These are phyloP conservation scores for Lyophyllum shimeji DNA, from an alignment of 768 basidiomycete genomes.

Conservation along the genomic window DNA sequence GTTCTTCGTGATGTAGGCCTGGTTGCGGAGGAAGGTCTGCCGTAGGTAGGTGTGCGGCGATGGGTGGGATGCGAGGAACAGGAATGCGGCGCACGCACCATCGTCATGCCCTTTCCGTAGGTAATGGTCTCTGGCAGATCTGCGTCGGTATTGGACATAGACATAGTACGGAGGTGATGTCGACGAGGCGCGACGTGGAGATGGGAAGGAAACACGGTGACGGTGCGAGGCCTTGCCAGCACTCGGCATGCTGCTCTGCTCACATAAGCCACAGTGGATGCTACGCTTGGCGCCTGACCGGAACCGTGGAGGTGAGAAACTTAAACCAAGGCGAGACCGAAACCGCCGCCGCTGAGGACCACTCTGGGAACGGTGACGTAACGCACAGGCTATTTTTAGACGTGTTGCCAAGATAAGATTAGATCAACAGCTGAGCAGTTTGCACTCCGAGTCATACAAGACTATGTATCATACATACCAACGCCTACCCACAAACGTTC, in stretches of 20 bases:
- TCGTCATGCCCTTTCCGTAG: slow-evolving; percentile 16
- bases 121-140: slow-evolving; percentile 12
- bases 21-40: slow-evolving; percentile 31
- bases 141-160: not conserved
- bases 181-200: not conserved
- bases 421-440: too few relatives aligned
- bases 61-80: not conserved
- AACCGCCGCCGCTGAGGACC: too few relatives aligned
- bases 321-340: too few relatives aligned
- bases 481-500: too few relatives aligned
- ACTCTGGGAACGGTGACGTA: too few relatives aligned
- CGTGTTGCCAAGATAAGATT: not conserved
- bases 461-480: not conserved
- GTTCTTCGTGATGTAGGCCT: slow-evolving; percentile 24
- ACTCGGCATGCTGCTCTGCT: too few relatives aligned
- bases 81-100: slow-evolving; percentile 9
- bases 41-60: too few relatives aligned
- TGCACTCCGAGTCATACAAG: not conserved
- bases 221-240: too few relatives aligned
- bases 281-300: not conserved
- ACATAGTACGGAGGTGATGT: not conserved
- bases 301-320: too few relatives aligned
- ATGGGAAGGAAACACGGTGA: too few relatives aligned
- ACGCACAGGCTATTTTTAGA: not conserved
- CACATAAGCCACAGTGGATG: too few relatives aligned